Base-by-base conservation (phyloP, 805 yeast species). In the Wickerhamomyces canadensis region DNA sequence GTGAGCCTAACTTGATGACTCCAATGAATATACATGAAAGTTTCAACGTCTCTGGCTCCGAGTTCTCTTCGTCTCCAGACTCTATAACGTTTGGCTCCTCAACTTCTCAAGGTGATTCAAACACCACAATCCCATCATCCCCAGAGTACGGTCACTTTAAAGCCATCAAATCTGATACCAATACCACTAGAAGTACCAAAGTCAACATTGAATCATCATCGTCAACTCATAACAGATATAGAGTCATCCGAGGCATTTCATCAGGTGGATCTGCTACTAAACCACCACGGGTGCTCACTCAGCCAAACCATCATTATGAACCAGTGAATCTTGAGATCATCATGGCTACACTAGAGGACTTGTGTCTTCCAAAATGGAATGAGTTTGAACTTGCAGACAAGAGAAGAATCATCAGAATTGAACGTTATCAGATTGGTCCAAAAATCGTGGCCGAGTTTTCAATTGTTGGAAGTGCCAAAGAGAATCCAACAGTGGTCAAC, bases 391-490 rank as follows among this genome's bases (percentile, higher is more conserved):
- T 47, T 31, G 50, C 43, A 11, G 84, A 78, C 44, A 63, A 67
- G 38, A 62, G 84, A 42, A 63, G 84, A 43, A 76, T 78, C 22
- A 67, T 78, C 14, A 60, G 84, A 29, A 64, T 78, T 29, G 81
- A 77, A 53, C 62, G 82, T 38, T 54, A 60, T 26, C 84, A 78
- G 53, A 49, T 61, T 23, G 72, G 71, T 2, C 61, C 70, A 18
- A 62, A 64, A 37, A 63, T 78, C 21, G 55, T 58, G 19, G 78
- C 72, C 15, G 58, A 64, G 26, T 77, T 78, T 46, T 62, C 67
- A 33, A 70, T 77, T 31, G 64, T 75, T 32, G 78, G 78, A 3
- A 52, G 72, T 38, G 80, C 78, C 4, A 52, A 58, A 28, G 74
- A 70, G 39, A 57, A 74, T 40, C 75, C 75, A 16, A 57, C 51